Conservation (phyloP, 164 flowering plant genomes). For the Annona squamosa region DNA sequence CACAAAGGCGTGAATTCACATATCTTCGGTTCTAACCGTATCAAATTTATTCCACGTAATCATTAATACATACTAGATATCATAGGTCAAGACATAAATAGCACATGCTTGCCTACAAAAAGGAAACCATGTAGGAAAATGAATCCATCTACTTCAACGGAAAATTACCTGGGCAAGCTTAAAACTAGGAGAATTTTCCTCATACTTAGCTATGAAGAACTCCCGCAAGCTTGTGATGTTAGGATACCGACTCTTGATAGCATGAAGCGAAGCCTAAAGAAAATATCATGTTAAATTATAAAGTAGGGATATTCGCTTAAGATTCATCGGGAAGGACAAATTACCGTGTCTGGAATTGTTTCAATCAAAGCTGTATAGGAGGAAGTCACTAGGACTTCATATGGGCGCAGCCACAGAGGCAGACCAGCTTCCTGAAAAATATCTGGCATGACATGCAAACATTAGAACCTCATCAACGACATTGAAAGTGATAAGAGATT, state of each 20-base stretch:
- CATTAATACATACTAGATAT: no score
- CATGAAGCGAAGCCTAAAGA: slow-evolving; percentile 87
- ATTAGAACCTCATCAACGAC: neutral
- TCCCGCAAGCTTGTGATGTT: slow-evolving; percentile 79
- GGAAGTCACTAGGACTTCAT: slow-evolving; percentile 93
- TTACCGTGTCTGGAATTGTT: slow-evolving; percentile 98
- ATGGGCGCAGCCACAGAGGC: slow-evolving; percentile 96
- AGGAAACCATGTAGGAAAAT: neutral
- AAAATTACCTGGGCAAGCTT: slow-evolving; percentile 93
- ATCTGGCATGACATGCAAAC: slow-evolving; percentile 40
- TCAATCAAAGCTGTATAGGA: slow-evolving; percentile 99
- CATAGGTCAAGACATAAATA: no score
- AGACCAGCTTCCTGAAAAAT: slow-evolving; percentile 99
- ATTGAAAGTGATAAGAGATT: neutral
- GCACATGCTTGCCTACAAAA: neutral
- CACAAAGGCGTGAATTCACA: no score
- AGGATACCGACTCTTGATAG: slow-evolving; percentile 91
- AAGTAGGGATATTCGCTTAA: neutral
- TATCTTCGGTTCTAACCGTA: no score
- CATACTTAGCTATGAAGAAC: slow-evolving; percentile 81
- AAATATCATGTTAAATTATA: neutral
- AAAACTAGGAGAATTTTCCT: slow-evolving; percentile 88
- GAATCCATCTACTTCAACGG: neutral
- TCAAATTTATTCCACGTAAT: no score
- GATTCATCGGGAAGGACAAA: neutral